Conservation (phyloP, 768 basidiomycete genomes). For the Boletus rubroflammeus region DNA sequence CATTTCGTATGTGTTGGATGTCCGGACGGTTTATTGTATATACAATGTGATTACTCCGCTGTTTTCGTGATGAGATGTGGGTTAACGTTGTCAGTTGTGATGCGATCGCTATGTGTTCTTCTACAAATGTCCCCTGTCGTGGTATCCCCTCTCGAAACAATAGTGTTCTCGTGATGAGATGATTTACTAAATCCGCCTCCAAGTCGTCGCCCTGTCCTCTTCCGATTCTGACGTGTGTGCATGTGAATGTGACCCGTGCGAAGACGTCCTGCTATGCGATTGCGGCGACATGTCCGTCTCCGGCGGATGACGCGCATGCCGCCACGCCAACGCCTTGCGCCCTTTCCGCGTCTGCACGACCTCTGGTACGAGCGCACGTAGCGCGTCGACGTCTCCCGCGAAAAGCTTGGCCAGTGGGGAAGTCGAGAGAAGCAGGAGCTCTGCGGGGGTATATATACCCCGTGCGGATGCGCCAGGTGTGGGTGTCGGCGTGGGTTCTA, state of each 20-base stretch:
- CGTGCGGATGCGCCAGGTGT: neutral
- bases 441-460: conserved; percentile 24
- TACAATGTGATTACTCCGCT: neutral
- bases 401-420: conserved; percentile 22
- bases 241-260: conserved; percentile 9
- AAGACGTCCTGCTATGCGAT: neutral
- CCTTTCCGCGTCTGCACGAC: conserved; percentile 24
- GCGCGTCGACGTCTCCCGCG: neutral
- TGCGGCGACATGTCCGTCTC: neutral
- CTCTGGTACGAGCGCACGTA: conserved; percentile 26
- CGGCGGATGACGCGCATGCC: conserved; percentile 13
- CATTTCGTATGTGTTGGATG: neutral
- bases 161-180: neutral
- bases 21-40: too few relatives aligned
- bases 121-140: neutral
- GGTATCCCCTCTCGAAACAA: neutral
- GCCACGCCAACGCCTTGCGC: conserved; percentile 27
- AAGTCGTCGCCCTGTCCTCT: conserved; percentile 10
- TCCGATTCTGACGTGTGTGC: conserved; percentile 17
- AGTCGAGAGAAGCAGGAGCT: conserved; percentile 22
- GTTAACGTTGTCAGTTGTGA: neutral
- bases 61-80: neutral
- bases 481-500: too few relatives aligned
- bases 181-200: conserved; percentile 11
- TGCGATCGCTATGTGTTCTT: neutral